Percentiles rank a stretch among this genome's conserved stretches.
Evolutionary conservation across 2,329 filamentous ascomycete genomes (phyloP).

Genomic region (Arthroderma uncinatum): DNA sequence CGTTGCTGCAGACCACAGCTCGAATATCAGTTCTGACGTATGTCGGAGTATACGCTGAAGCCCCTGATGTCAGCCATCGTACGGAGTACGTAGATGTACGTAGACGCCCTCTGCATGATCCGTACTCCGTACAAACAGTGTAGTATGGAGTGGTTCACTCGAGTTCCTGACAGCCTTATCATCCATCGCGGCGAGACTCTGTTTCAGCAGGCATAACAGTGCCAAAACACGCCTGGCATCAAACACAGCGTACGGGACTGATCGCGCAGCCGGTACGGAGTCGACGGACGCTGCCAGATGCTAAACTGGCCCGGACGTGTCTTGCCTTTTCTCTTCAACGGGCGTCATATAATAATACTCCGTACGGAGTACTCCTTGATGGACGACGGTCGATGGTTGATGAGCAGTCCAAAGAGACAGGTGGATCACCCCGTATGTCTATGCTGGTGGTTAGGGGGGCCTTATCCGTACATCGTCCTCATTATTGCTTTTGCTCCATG

Average conservation of each 20-base stretch:
- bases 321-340: background rate
- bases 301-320: background rate
- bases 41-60: too few species aligned
- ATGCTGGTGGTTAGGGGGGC: background rate
- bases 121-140: too few species aligned
- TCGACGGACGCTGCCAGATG: background rate
- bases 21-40: too few species aligned
- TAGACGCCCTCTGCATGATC: too few species aligned
- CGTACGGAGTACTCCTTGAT: too few species aligned
- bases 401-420: conserved; percentile 1
- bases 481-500: conserved; percentile 2
- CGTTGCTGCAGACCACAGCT: too few species aligned
- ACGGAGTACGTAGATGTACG: too few species aligned
- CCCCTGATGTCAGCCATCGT: too few species aligned
- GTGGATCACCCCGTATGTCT: background rate
- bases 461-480: too few species aligned
- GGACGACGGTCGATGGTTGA: too few species aligned
- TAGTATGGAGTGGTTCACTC: background rate
- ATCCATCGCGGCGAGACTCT: background rate
- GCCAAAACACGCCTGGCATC: background rate
- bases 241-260: background rate
- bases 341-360: background rate
- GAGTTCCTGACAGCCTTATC: background rate
- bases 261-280: background rate
- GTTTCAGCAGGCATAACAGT: background rate